Conservation (phyloP, 2,329 filamentous ascomycete genomes). For the Fusarium irregulare region DNA sequence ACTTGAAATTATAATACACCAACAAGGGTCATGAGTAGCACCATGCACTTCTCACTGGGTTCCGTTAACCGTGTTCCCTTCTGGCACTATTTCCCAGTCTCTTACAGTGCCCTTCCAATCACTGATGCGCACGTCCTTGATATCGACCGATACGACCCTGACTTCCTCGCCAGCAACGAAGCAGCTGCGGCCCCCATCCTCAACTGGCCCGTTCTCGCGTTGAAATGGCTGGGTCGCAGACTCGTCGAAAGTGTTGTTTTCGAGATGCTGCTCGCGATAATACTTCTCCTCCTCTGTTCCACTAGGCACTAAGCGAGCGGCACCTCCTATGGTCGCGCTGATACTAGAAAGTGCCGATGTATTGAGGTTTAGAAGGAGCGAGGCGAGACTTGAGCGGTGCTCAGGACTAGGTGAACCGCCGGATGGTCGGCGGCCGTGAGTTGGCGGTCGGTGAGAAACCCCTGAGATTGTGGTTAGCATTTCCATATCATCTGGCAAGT, state of each 20-base stretch:
- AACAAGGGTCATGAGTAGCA: background rate
- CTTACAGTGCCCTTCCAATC: conserved; percentile 96
- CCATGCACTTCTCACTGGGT: conserved; percentile 39
- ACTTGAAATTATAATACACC: conserved; percentile 15
- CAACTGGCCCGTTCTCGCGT: conserved; percentile 52
- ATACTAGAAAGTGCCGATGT: conserved; percentile 88
- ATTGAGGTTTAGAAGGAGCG: conserved; percentile 90
- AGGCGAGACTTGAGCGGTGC: conserved; percentile 79
- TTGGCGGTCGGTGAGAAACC: conserved; percentile 92
- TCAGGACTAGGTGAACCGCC: conserved; percentile 73
- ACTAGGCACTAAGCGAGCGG: conserved; percentile 76
- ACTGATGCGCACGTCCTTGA: conserved; percentile 86
- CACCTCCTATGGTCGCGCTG: conserved; percentile 92
- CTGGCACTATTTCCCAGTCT: conserved; percentile 72
- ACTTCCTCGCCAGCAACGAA: conserved; percentile 87
- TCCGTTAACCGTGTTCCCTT: conserved; percentile 56
- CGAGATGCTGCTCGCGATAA: conserved; percentile 85
- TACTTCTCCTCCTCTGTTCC: conserved; percentile 86
- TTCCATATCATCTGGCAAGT: background rate
- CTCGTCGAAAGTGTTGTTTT: conserved; percentile 89
- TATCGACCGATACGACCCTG: conserved; percentile 85
- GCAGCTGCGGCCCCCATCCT: conserved; percentile 68
- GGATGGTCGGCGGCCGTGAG: conserved; percentile 68
- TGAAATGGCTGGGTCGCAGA: conserved; percentile 53
- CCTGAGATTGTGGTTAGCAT: conserved; percentile 55